Percentiles rank a stretch among this genome's conserved stretches.
Evolutionary conservation across 2,329 filamentous ascomycete genomes (phyloP).

Genomic region (Ceratocystis alfenasii): DNA sequence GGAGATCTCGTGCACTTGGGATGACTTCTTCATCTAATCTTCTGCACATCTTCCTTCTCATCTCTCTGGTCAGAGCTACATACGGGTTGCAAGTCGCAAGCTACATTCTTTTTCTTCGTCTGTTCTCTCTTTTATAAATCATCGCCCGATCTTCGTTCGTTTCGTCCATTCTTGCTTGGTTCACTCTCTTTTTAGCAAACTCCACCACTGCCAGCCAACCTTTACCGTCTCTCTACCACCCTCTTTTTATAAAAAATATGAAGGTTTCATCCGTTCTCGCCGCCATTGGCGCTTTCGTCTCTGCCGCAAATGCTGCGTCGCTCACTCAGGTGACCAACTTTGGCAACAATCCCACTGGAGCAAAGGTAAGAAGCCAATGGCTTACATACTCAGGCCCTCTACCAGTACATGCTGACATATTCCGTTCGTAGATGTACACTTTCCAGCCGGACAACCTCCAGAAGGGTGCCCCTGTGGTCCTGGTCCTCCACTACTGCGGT

Average conservation of each 20-base stretch:
- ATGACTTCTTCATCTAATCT: neutral
- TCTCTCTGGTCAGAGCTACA: neutral
- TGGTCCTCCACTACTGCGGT: conserved; percentile 44
- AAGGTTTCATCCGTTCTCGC: conserved; percentile 15
- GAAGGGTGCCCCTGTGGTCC: conserved; percentile 36
- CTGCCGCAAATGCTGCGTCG: conserved; percentile 24
- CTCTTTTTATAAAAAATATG: neutral
- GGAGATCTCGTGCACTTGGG: neutral
- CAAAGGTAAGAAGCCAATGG: conserved; percentile 13
- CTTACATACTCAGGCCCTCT: neutral
- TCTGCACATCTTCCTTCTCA: neutral
- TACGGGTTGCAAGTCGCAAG: neutral
- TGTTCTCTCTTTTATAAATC: neutral
- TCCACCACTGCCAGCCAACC: neutral
- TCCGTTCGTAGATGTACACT: conserved; percentile 24
- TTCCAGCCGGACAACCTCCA: conserved; percentile 31
- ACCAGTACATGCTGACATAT: neutral
- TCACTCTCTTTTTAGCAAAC: neutral
- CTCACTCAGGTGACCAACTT: conserved; percentile 33
- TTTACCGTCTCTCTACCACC: no score
- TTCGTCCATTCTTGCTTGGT: neutral
- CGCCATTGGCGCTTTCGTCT: conserved; percentile 4
- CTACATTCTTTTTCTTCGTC: neutral
- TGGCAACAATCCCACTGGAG: conserved; percentile 27
- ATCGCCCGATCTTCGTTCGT: neutral